Conservation (phyloP, 768 basidiomycete species). For the Kondoa subrosea region DNA sequence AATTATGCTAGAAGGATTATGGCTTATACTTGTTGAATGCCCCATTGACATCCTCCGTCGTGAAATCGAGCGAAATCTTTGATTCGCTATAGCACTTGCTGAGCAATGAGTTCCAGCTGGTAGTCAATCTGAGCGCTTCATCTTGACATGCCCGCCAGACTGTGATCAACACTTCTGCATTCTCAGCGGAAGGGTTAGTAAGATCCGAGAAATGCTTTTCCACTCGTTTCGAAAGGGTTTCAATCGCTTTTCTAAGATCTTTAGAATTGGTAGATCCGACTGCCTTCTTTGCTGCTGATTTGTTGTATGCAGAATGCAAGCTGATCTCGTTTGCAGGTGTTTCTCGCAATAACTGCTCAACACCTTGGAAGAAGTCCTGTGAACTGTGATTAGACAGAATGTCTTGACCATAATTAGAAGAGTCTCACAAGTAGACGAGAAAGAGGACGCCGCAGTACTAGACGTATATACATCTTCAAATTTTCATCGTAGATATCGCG, state of each 20-base stretch:
- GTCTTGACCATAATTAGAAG: not conserved
- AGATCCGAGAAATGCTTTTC: slow-evolving; percentile 77
- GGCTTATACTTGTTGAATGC: slow-evolving; percentile 4
- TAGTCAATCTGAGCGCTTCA: slow-evolving; percentile 56
- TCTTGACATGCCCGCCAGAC: slow-evolving; percentile 88
- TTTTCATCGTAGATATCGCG: slow-evolving; percentile 80
- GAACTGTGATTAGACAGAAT: not conserved
- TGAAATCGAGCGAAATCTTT: slow-evolving; percentile 16
- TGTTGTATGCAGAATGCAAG: slow-evolving; percentile 56
- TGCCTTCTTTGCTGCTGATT: slow-evolving; percentile 61
- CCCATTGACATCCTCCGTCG: slow-evolving; percentile 3
- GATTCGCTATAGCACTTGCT: slow-evolving; percentile 50
- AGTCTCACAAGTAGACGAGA: slow-evolving; percentile 55
- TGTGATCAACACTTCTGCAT: slow-evolving; percentile 44
- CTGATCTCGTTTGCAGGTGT: slow-evolving; percentile 60
- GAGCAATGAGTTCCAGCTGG: slow-evolving; percentile 51
- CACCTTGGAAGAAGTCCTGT: slow-evolving; percentile 86
- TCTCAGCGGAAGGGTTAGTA: slow-evolving; percentile 30
- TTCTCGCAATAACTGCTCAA: slow-evolving; percentile 69
- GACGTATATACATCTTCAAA: slow-evolving; percentile 63
- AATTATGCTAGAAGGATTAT: not conserved
- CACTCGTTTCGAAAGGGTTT: slow-evolving; percentile 70
- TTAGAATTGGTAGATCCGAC: slow-evolving; percentile 71
- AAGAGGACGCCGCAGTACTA: slow-evolving; percentile 72
- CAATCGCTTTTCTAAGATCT: slow-evolving; percentile 75